Evolutionary conservation across 352 stramenopile genomes (phyloP).

Genomic region (Phytophthora hibernalis): DNA sequence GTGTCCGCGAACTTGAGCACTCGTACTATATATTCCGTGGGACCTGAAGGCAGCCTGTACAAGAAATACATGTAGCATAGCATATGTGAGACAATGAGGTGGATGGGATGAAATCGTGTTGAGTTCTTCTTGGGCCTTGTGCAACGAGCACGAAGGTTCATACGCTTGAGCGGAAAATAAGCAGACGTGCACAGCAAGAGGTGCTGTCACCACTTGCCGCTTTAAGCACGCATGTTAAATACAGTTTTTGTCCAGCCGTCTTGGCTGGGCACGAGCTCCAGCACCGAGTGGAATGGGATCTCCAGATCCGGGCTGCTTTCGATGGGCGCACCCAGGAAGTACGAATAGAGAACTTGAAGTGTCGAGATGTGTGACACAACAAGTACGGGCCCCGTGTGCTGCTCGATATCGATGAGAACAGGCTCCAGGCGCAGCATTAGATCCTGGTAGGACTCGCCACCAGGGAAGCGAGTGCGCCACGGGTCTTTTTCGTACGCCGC

Average conservation of each 20-base stretch:
- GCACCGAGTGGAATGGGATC: constrained; percentile 87
- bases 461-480: constrained; percentile 85
- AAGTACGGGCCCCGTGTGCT: constrained; percentile 84
- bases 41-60: constrained; percentile 15
- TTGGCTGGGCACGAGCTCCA: constrained; percentile 83
- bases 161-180: constrained; percentile 25
- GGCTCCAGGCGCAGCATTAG: constrained; percentile 93
- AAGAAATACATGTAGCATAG: constrained; percentile 24
- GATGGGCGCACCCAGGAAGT: constrained; percentile 85
- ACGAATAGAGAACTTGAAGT: constrained; percentile 88
- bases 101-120: constrained; percentile 32
- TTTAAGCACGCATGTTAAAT: constrained; percentile 77
- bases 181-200: constrained; percentile 9
- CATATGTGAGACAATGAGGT: constrained; percentile 22
- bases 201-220: constrained; percentile 11
- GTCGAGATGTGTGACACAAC: constrained; percentile 90
- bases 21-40: constrained; percentile 59
- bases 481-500: constrained; percentile 73
- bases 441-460: constrained; percentile 94
- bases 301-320: constrained; percentile 79
- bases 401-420: constrained; percentile 94
- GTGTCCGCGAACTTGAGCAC: constrained; percentile 51
- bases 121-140: constrained; percentile 21
- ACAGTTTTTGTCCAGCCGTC: constrained; percentile 87
- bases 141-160: constrained; percentile 21